Conservation (phyloP, 805 yeast species). For the Metschnikowia bowlesiae region DNA sequence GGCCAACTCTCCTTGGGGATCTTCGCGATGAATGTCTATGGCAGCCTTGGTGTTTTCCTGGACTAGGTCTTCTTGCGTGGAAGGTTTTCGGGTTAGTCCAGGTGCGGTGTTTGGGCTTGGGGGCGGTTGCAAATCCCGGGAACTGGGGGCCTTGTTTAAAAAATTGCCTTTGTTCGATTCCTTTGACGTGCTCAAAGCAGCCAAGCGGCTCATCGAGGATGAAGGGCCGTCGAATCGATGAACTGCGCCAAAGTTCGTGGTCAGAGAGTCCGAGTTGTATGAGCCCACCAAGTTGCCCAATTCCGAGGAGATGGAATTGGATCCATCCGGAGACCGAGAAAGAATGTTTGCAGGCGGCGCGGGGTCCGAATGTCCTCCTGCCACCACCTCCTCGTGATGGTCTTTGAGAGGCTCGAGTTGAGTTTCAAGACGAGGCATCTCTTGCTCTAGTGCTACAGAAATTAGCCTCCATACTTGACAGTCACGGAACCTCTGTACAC, state of each 20-base stretch:
- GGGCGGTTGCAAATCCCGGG: background rate
- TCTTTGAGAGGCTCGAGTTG: background rate
- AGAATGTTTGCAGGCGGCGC: background rate
- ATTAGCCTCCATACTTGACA: slow-evolving; percentile 62
- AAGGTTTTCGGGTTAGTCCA: background rate
- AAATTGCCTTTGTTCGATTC: slow-evolving; percentile 7
- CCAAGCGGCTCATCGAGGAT: slow-evolving; percentile 9
- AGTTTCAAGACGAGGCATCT: slow-evolving; percentile 21
- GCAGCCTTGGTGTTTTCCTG: background rate
- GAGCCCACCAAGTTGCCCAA: slow-evolving; percentile 39
- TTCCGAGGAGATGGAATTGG: slow-evolving; percentile 27
- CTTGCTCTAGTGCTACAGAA: slow-evolving; percentile 43
- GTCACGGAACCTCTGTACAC: slow-evolving; percentile 48
- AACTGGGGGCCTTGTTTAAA: background rate
- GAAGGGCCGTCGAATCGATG: slow-evolving; percentile 12
- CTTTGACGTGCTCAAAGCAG: slow-evolving; percentile 11
- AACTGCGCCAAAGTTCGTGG: slow-evolving; percentile 32
- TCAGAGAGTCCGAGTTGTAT: slow-evolving; percentile 38
- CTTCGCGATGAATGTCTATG: background rate
- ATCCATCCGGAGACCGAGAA: slow-evolving; percentile 9
- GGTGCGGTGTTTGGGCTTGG: background rate
- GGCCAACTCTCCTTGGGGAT: background rate
- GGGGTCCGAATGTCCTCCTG: background rate
- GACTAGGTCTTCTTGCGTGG: background rate
- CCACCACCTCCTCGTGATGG: background rate